Conservation (phyloP, 441 rosid species). For the Pelargonium hybrid region DNA sequence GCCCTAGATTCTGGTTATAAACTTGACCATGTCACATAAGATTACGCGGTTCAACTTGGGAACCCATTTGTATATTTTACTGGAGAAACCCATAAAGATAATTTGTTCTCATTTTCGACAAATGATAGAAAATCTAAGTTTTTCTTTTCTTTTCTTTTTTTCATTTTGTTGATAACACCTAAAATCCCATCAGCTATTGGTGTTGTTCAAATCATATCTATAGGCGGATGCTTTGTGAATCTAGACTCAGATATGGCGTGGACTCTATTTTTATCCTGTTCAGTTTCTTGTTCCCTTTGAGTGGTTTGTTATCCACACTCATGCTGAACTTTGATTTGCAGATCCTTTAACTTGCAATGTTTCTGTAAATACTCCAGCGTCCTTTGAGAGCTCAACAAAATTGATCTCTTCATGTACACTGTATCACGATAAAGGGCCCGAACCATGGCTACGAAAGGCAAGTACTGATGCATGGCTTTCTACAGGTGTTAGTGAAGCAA, state of each 20-base stretch:
- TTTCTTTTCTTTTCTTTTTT: background rate
- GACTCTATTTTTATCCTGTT: too few relatives aligned
- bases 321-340: slow-evolving; percentile 35
- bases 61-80: too few relatives aligned
- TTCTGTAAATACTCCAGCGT: slow-evolving; percentile 55
- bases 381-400: slow-evolving; percentile 55
- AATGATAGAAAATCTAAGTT: background rate
- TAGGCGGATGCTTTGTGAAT: too few relatives aligned
- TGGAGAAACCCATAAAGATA: background rate
- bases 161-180: background rate
- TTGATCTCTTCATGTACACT: slow-evolving; percentile 75
- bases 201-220: too few relatives aligned
- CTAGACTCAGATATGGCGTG: too few relatives aligned
- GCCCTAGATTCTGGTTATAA: too few relatives aligned
- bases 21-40: too few relatives aligned
- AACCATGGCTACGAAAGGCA: slow-evolving; percentile 91
- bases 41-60: too few relatives aligned
- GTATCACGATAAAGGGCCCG: slow-evolving; percentile 91
- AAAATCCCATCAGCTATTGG: too few relatives aligned
- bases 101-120: background rate
- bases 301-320: slow-evolving; percentile 18
- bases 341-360: slow-evolving; percentile 80
- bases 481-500: slow-evolving; percentile 69
- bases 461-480: slow-evolving; percentile 98
- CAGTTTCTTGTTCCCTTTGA: slow-evolving; percentile 5